Evolutionary conservation across 495 filamentous ascomycete species (phyloP).

Genomic region (Penicillium pancosmium): DNA sequence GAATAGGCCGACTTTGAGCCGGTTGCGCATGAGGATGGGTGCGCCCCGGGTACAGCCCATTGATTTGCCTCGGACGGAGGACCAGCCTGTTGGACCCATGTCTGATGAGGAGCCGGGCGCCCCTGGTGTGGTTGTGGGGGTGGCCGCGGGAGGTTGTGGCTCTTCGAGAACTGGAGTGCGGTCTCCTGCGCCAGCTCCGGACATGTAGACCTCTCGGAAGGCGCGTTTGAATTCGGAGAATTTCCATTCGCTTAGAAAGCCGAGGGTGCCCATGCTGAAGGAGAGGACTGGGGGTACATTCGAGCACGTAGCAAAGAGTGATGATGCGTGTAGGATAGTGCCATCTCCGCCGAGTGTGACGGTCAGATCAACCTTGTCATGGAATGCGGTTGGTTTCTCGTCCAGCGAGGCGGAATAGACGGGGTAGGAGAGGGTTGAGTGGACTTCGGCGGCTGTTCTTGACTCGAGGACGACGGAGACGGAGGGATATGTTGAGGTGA

Average conservation of each 20-base stretch:
- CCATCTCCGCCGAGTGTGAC: conserved; percentile 93
- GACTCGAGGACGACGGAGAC: conserved; percentile 83
- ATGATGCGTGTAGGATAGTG: conserved; percentile 89
- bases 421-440: conserved; percentile 74
- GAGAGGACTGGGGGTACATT: conserved; percentile 89
- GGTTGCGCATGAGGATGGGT: conserved; percentile 81
- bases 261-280: conserved; percentile 95
- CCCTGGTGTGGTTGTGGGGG: not conserved
- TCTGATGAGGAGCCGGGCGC: conserved; percentile 6
- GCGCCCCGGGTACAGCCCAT: conserved; percentile 75
- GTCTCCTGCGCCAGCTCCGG: conserved; percentile 66
- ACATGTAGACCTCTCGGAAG: conserved; percentile 92
- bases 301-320: conserved; percentile 80
- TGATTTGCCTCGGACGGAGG: conserved; percentile 72
- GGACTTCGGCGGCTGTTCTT: conserved; percentile 69
- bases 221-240: conserved; percentile 88
- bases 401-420: conserved; percentile 60
- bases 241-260: conserved; percentile 96
- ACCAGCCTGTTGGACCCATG: conserved; percentile 61
- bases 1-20: conserved; percentile 81
- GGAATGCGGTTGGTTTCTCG: conserved; percentile 41
- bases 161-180: conserved; percentile 41
- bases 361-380: conserved; percentile 80
- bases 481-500: conserved; percentile 76
- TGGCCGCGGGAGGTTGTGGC: not conserved